Conservation (phyloP, 2,329 filamentous ascomycete genomes). For the Hypoxylon sp. region DNA sequence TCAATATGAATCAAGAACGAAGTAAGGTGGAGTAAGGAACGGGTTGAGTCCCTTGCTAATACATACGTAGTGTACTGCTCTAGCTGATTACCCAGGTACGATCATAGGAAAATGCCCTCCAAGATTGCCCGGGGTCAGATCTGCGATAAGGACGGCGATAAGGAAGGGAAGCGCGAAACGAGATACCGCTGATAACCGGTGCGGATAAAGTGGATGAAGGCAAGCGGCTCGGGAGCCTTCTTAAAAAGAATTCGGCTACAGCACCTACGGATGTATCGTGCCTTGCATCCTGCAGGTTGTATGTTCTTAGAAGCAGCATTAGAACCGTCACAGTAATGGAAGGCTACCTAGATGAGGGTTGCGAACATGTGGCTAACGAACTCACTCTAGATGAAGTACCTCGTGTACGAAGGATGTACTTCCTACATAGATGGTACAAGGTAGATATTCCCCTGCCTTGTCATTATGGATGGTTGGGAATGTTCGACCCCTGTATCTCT, state of each 20-base stretch:
- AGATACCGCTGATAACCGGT: conserved; percentile 39
- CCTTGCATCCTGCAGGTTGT: conserved; percentile 44
- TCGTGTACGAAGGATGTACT: conserved; percentile 10
- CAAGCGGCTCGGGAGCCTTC: conserved; percentile 9
- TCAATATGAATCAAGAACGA: conserved; percentile 29
- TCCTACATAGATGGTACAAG: neutral
- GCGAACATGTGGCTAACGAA: conserved; percentile 21
- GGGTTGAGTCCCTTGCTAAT: conserved; percentile 27
- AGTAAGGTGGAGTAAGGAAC: conserved; percentile 24
- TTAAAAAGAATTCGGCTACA: conserved; percentile 8
- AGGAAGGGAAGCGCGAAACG: conserved; percentile 13
- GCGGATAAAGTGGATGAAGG: conserved; percentile 30
- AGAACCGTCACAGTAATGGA: conserved; percentile 20
- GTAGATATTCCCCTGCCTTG: conserved; percentile 20
- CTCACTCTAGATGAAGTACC: conserved; percentile 5
- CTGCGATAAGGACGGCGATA: conserved; percentile 10
- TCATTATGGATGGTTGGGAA: conserved; percentile 17
- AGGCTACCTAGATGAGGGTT: conserved; percentile 7
- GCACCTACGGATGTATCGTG: conserved; percentile 39
- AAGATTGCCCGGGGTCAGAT: conserved; percentile 4
- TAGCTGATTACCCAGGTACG: neutral
- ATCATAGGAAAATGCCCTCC: neutral
- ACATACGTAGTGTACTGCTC: neutral
- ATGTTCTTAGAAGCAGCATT: conserved; percentile 22
- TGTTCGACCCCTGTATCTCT: conserved; percentile 25